A percentile compares a stretch with the other conserved stretches of the same genome.
Evolutionary conservation across 805 yeast genomes (phyloP).

Genomic region (Kodamaea kaohsiungensis): DNA sequence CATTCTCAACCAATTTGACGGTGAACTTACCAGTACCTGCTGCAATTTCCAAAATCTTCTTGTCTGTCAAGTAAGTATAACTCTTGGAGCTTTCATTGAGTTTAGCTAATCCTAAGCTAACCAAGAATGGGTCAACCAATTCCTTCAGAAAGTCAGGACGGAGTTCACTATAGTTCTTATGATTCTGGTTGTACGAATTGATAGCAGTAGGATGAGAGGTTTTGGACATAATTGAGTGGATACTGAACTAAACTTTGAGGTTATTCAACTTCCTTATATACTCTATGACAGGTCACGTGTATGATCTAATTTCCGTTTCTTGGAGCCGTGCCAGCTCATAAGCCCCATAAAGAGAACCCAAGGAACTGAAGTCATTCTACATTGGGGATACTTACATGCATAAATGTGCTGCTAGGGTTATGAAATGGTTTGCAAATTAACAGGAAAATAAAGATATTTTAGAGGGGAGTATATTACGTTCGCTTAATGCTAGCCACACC

Average conservation of each 20-base stretch:
- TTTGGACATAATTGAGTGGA: conserved; percentile 6
- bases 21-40: conserved; percentile 71
- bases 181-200: conserved; percentile 53
- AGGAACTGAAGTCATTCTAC: too few relatives aligned
- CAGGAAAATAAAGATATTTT: too few relatives aligned
- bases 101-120: conserved; percentile 31
- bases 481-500: too few relatives aligned
- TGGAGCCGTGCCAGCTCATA: neutral
- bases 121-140: conserved; percentile 45
- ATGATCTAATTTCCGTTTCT: neutral
- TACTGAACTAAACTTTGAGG: neutral
- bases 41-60: conserved; percentile 50
- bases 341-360: too few relatives aligned
- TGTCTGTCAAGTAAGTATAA: conserved; percentile 19
- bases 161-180: conserved; percentile 49
- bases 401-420: too few relatives aligned
- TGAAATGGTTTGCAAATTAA: too few relatives aligned
- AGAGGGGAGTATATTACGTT: too few relatives aligned
- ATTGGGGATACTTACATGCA: too few relatives aligned
- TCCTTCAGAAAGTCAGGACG: conserved; percentile 50
- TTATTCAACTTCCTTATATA: neutral
- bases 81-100: conserved; percentile 2
- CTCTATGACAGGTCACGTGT: neutral
- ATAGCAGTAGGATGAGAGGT: conserved; percentile 39
- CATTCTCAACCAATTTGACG: conserved; percentile 36